Percentiles rank a stretch among this genome's conserved stretches.
Evolutionary conservation across 768 basidiomycete genomes (phyloP).

Genomic region (Lactifluus piperatus): DNA sequence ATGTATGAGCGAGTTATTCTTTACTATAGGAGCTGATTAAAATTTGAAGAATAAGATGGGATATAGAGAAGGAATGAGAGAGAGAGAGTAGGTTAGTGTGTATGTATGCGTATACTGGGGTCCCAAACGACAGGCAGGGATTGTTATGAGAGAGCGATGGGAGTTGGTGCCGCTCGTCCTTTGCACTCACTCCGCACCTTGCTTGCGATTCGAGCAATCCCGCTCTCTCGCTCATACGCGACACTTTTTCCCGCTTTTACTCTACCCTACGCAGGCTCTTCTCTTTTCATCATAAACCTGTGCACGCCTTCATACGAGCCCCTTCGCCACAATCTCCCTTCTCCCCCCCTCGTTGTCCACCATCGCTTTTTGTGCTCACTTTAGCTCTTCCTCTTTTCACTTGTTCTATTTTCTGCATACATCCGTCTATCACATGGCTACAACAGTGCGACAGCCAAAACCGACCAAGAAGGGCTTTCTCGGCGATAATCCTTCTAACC

Average conservation of each 20-base stretch:
- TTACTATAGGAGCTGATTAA: not conserved
- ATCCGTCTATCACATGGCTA: constrained; percentile 20
- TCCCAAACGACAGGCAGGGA: not conserved
- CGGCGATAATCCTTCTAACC: constrained; percentile 35
- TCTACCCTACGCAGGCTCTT: constrained; percentile 4
- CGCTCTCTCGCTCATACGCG: constrained; percentile 14
- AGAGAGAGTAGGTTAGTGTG: not conserved
- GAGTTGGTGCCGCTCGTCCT: not conserved
- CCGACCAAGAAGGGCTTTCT: constrained; percentile 52
- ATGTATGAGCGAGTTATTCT: not conserved
- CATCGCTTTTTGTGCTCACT: constrained; percentile 26
- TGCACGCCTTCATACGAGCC: constrained; percentile 10
- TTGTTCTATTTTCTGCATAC: constrained; percentile 26
- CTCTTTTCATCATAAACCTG: constrained; percentile 3
- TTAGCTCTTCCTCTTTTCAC: constrained; percentile 25
- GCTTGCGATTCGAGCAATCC: constrained; percentile 13
- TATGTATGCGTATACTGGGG: not conserved
- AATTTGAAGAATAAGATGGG: not conserved
- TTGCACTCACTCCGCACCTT: not conserved
- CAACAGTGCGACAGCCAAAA: constrained; percentile 46
- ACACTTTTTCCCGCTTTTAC: constrained; percentile 12
- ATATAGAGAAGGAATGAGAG: no score
- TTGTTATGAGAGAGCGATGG: not conserved
- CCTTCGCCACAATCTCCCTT: constrained; percentile 11
- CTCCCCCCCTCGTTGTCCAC: constrained; percentile 12